Base-by-base conservation (phyloP, 2,329 filamentous ascomycete genomes). In the Cladorrhinum sp. region DNA sequence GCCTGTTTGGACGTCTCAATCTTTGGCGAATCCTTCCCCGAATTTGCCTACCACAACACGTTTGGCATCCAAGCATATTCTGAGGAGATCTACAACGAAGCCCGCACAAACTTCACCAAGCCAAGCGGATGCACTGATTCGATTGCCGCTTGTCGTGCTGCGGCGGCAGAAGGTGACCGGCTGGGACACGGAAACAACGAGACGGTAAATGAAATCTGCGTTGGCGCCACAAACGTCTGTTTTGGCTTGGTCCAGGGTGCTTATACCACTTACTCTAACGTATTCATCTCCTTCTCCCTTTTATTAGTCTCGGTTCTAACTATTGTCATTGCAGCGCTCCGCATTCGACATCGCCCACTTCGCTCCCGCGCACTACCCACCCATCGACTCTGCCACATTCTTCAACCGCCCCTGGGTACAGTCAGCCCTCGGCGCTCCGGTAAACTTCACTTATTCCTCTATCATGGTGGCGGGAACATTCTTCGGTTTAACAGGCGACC, bases 261-360 rank as follows among this genome's bases (percentile, higher is more conserved):
- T 12, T 57, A 33, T 48, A 36, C 39, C 30, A 54, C n/a, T 24
- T 57, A 48, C 16, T 57, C 54, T 7, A 51, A 51, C 16, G 49
- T 51, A 16, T 24, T n/a, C n/a, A n/a, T n/a, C n/a, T n/a, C n/a
- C 9, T 51, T 20, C 20, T 10, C 20, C n/a, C 42, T 16, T 46
- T 21, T 46, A 7, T 36, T 36, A 14, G 42, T 21, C 42, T 46
- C 5, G n/a, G 2, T 46, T 46, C 16, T 20, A 3, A 71, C 72
- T 18, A 82, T 81, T 62, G 80, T 9, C 18, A 50, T 12, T 9
- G 2, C n/a, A 79, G 4, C 79, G 82, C 26, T 84, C 85, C 54
- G 73, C 77, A 5, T 88, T 88, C 68, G 86, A 89, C 61, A 82
- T 90, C 58, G 79, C 86, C 4, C 81, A 86, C 56, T 77, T 80